Conservation (phyloP, 306 rosid genomes). For the Arachis stenosperma region DNA sequence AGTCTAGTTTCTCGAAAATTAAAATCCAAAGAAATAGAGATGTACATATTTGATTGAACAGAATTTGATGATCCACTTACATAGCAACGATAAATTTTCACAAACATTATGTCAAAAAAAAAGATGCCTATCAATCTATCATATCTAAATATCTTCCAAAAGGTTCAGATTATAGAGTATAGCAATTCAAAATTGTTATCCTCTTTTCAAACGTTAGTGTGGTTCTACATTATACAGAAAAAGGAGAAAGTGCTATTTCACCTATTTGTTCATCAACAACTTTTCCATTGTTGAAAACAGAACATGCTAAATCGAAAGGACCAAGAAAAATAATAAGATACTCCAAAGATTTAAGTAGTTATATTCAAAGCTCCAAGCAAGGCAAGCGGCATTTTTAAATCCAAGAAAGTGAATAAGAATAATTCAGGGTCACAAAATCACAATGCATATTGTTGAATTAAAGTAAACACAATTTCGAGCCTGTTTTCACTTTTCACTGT, state of each 20-base stretch:
- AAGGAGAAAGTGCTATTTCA: not conserved
- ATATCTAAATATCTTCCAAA: not conserved
- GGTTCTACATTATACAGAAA: not conserved
- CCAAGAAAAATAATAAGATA: not conserved
- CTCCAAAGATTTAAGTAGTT: not conserved
- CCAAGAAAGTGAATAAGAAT: not conserved
- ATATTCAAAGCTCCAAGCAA: not conserved
- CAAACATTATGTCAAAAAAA: not conserved
- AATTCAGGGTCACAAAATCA: not conserved
- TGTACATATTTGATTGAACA: conserved; percentile 11
- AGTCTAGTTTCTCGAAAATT: conserved; percentile 1
- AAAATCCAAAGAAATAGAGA: not conserved
- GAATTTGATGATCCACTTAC: not conserved
- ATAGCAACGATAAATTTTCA: conserved; percentile 8
- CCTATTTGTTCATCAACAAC: not conserved
- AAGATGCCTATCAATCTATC: not conserved
- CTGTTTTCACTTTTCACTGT: no score
- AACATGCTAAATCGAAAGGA: not conserved
- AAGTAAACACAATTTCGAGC: not conserved
- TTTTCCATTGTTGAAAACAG: not conserved
- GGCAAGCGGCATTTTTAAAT: not conserved
- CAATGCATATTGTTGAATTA: not conserved
- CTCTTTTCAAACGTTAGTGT: not conserved
- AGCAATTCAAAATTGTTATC: not conserved
- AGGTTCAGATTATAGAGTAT: not conserved